Percentiles rank a stretch among this genome's conserved stretches.
These are phyloP conservation scores for Torrubiella hemipterigena DNA, from an alignment of 2,329 filamentous ascomycete species.

Conservation along the genomic window DNA sequence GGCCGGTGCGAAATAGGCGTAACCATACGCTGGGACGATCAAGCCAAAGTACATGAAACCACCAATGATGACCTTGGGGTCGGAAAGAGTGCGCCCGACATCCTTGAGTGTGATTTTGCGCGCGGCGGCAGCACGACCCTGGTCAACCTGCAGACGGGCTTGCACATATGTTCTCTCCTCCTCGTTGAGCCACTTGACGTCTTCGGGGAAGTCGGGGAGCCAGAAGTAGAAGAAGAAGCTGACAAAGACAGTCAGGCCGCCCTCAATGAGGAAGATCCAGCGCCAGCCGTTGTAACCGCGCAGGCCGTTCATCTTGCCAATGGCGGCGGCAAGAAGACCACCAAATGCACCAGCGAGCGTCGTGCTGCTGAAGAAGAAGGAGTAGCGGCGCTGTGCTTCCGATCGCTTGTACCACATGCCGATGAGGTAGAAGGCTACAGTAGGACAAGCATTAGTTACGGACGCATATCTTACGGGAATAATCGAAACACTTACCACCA, in stretches of 20 bases:
- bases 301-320: constrained; percentile 74
- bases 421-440: constrained; percentile 52
- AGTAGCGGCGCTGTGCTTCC: constrained; percentile 85
- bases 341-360: constrained; percentile 76
- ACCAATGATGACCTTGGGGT: constrained; percentile 62
- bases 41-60: constrained; percentile 75
- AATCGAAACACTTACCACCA: constrained; percentile 16
- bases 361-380: constrained; percentile 83
- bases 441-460: constrained; percentile 11
- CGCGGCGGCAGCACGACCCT: constrained; percentile 54
- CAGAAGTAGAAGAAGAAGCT: constrained; percentile 54
- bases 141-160: constrained; percentile 54
- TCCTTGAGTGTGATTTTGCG: constrained; percentile 47
- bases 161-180: constrained; percentile 58
- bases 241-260: constrained; percentile 48
- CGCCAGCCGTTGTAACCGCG: constrained; percentile 62
- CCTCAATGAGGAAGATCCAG: constrained; percentile 77
- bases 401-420: constrained; percentile 82
- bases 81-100: constrained; percentile 53
- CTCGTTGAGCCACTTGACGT: constrained; percentile 59
- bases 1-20: constrained; percentile 64
- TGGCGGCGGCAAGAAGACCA: constrained; percentile 71
- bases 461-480: background rate
- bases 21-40: constrained; percentile 66
- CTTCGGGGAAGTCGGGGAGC: constrained; percentile 64